Conservation (phyloP, 495 filamentous ascomycete genomes). For the Clavariopsis aquatica region DNA sequence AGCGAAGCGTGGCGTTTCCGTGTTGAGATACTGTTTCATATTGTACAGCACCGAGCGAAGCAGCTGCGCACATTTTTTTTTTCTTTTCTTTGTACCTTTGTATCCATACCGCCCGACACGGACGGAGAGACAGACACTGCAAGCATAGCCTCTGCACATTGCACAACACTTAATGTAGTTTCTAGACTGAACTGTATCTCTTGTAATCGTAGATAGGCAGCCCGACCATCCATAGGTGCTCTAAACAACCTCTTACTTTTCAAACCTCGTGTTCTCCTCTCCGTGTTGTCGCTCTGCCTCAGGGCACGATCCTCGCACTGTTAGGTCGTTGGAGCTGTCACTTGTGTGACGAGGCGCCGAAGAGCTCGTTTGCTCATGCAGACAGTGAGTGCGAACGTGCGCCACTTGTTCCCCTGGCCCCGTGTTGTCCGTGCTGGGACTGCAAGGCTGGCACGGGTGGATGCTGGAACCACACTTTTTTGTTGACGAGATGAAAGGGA, state of each 20-base stretch:
- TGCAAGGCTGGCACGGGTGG: conserved; percentile 7
- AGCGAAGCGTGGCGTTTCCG: conserved; percentile 27
- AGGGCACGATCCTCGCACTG: not conserved
- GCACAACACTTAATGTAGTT: conserved; percentile 17
- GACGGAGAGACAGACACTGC: not conserved
- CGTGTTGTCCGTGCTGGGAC: not conserved
- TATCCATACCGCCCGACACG: not conserved
- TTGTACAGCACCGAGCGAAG: conserved; percentile 7
- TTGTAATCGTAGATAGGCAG: conserved; percentile 21
- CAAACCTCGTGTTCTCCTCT: not conserved
- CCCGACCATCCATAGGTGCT: not conserved
- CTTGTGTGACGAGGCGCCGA: not conserved
- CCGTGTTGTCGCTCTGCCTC: not conserved
- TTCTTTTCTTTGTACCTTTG: conserved; percentile 1
- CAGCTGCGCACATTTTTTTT: not conserved
- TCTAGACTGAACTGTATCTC: conserved; percentile 7
- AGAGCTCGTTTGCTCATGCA: conserved; percentile 12
- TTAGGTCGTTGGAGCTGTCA: not conserved
- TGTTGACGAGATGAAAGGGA: conserved; percentile 15
- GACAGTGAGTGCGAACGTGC: not conserved
- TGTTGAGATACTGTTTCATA: conserved; percentile 8
- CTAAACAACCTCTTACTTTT: conserved; percentile 18
- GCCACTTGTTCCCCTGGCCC: not conserved
- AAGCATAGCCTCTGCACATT: no score
- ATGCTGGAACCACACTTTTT: not conserved